These are phyloP conservation scores for Ceratobasidium sp. DNA, from an alignment of 1,284 basidiomycete species.

Conservation along the genomic window DNA sequence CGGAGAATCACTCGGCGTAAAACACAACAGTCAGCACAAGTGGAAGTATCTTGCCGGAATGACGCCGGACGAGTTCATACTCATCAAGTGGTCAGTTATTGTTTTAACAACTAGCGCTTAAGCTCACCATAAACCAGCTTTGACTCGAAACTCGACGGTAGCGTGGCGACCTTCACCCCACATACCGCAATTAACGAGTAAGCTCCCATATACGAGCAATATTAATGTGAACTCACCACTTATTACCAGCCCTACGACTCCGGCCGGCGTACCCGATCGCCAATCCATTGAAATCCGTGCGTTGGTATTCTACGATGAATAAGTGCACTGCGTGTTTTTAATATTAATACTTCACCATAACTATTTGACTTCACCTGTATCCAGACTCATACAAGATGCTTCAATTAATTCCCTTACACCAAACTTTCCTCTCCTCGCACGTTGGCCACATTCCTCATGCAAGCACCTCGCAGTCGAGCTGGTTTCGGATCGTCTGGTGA, in stretches of 20 bases:
- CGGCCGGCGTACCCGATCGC: constrained; percentile 64
- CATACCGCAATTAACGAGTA: constrained; percentile 69
- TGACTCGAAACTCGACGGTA: constrained; percentile 58
- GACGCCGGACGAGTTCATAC: constrained; percentile 71
- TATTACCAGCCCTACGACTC: constrained; percentile 64
- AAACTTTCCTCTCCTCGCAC: too few relatives aligned
- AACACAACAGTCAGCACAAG: constrained; percentile 66
- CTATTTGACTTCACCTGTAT: too few relatives aligned
- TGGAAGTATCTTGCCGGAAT: constrained; percentile 76
- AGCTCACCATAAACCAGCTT: constrained; percentile 1
- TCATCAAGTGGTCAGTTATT: constrained; percentile 74
- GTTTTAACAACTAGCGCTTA: background rate
- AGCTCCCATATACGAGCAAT: background rate
- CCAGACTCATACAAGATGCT: too few relatives aligned
- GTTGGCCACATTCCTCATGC: too few relatives aligned
- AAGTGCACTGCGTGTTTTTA: background rate
- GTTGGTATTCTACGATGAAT: constrained; percentile 66
- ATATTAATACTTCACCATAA: too few relatives aligned
- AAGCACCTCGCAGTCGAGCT: too few relatives aligned
- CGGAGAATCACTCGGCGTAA: constrained; percentile 71
- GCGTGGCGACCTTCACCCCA: constrained; percentile 67
- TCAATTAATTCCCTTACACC: too few relatives aligned
- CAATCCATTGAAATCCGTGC: constrained; percentile 72
- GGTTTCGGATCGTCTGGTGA: too few relatives aligned
- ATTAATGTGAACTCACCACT: background rate